Percentiles rank a stretch among this genome's conserved stretches.
Conservation (phyloP, 345 rosid genomes). For the Eucalyptus erythrocorys region DNA sequence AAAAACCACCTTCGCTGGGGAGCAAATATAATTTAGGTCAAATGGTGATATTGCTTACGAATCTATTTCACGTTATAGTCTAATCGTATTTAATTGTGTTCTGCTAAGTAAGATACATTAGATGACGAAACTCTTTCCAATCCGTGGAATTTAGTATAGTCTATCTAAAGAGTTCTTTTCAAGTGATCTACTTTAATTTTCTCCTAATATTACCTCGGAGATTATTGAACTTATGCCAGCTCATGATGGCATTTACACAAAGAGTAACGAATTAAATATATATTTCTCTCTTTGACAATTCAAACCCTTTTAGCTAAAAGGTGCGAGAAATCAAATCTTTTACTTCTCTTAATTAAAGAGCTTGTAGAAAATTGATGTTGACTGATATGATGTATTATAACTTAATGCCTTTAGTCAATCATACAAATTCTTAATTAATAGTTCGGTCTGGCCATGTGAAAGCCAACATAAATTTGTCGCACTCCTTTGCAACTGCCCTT, state of each 20-base stretch:
- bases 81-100: neutral
- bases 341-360: neutral
- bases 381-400: neutral
- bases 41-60: neutral
- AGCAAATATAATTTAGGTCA: neutral
- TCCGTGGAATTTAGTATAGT: neutral
- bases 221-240: neutral
- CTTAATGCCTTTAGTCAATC: neutral
- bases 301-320: neutral
- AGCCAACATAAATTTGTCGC: neutral
- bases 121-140: neutral
- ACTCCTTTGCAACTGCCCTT: neutral
- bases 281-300: neutral
- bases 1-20: neutral
- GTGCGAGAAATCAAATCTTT: neutral
- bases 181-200: neutral
- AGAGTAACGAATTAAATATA: neutral
- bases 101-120: neutral
- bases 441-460: neutral
- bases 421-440: neutral
- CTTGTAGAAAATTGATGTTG: neutral
- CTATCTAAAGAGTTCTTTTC: neutral
- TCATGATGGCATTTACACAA: neutral
- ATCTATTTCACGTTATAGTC: neutral
- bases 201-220: neutral